Evolutionary conservation across 2,329 filamentous ascomycete species (phyloP).

Genomic region (Lachnellula hyalina): DNA sequence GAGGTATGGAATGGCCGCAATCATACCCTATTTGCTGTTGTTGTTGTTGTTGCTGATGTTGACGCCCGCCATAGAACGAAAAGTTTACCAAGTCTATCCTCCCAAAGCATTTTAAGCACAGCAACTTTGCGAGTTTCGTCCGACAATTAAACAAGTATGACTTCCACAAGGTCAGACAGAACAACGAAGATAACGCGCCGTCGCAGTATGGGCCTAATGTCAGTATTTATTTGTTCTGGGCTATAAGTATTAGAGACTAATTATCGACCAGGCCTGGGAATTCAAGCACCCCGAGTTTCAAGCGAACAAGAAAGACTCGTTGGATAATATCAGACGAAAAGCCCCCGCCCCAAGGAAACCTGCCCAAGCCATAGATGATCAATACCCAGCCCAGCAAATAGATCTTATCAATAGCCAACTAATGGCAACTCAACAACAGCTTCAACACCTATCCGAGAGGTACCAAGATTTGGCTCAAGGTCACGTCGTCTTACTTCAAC

Average conservation of each 20-base stretch:
- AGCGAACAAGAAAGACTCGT: constrained; percentile 88
- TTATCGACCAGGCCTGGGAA: constrained; percentile 69
- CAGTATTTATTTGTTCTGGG: constrained; percentile 27
- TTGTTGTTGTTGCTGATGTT: constrained; percentile 5
- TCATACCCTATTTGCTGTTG: not conserved
- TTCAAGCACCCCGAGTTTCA: constrained; percentile 98
- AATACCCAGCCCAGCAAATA: constrained; percentile 79
- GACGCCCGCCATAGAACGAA: constrained; percentile 63
- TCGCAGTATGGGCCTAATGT: constrained; percentile 79
- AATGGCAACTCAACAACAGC: constrained; percentile 84
- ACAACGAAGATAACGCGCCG: constrained; percentile 78
- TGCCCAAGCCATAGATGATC: constrained; percentile 57
- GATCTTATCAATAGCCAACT: constrained; percentile 84
- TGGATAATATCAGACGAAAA: constrained; percentile 95
- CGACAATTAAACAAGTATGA: constrained; percentile 96
- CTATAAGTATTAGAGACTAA: constrained; percentile 6
- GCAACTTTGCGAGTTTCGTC: constrained; percentile 96
- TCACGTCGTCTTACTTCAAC: constrained; percentile 57
- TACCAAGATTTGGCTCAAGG: constrained; percentile 70
- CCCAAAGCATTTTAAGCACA: constrained; percentile 98
- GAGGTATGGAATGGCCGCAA: constrained; percentile 57
- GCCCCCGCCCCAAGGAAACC: constrained; percentile 84
- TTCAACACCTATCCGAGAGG: constrained; percentile 79
- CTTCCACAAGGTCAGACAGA: constrained; percentile 94
- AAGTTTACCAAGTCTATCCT: constrained; percentile 97